phyloP scores from a whole-genome alignment of 352 stramenopile species.

The Globisporangium okanoganense region DNA sequence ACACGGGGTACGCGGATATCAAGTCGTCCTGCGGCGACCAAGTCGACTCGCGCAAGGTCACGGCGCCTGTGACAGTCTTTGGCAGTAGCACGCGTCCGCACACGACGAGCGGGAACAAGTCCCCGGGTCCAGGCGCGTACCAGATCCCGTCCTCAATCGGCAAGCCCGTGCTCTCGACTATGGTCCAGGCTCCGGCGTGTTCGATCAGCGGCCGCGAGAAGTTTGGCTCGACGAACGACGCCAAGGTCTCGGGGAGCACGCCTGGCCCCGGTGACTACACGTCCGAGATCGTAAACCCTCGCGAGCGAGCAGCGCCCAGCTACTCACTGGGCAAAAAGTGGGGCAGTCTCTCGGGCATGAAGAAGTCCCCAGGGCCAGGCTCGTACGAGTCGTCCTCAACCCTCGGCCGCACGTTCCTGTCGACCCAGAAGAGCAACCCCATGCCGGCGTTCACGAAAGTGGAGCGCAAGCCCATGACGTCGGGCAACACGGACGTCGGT shows the following conservation, averaged over 20 bases:
- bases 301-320: slow-evolving; percentile 52
- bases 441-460: slow-evolving; percentile 65
- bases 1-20: slow-evolving; percentile 53
- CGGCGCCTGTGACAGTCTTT: slow-evolving; percentile 58
- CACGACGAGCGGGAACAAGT: slow-evolving; percentile 47
- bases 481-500: slow-evolving; percentile 49
- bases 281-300: slow-evolving; percentile 58
- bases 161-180: slow-evolving; percentile 67
- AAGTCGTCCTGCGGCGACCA: slow-evolving; percentile 70
- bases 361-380: slow-evolving; percentile 57
- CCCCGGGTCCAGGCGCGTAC: slow-evolving; percentile 56
- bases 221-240: slow-evolving; percentile 64
- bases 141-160: slow-evolving; percentile 71
- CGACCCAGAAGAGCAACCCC: slow-evolving; percentile 61
- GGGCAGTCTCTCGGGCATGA: slow-evolving; percentile 29
- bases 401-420: slow-evolving; percentile 63
- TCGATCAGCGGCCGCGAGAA: slow-evolving; percentile 78
- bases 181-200: slow-evolving; percentile 42
- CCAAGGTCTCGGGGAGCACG: slow-evolving; percentile 37
- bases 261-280: slow-evolving; percentile 70
- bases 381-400: slow-evolving; percentile 56
- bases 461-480: slow-evolving; percentile 57
- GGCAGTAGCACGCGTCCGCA: slow-evolving; percentile 54
- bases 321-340: slow-evolving; percentile 81
- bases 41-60: slow-evolving; percentile 71